These are phyloP conservation scores for Colletotrichum tamarilloi DNA, from an alignment of 2,329 filamentous ascomycete genomes.

Conservation along the genomic window DNA sequence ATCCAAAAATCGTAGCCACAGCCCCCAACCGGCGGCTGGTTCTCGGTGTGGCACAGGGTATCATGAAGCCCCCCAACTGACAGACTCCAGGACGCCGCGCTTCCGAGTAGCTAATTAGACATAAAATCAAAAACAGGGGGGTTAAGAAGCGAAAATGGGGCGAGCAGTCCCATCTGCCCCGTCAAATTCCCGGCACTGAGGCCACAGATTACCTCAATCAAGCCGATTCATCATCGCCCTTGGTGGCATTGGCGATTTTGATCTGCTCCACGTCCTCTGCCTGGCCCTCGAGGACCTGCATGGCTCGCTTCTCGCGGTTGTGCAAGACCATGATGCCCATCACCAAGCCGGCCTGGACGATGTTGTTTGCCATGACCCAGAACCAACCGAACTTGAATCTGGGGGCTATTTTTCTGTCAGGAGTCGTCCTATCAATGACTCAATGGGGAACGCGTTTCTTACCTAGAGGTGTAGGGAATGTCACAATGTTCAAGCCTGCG, in stretches of 20 bases:
- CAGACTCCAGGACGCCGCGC: conserved; percentile 27
- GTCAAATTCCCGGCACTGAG: too few species aligned
- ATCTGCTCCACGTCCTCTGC: conserved; percentile 6
- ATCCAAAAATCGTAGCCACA: conserved; percentile 1
- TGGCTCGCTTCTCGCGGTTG: conserved; percentile 19
- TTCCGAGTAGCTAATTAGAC: conserved; percentile 15
- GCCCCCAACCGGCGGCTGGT: conserved; percentile 11
- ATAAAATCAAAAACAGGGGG: not conserved
- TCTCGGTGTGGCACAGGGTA: conserved; percentile 16
- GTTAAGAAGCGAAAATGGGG: not conserved
- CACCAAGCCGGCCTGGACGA: conserved; percentile 10
- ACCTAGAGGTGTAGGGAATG: conserved; percentile 18
- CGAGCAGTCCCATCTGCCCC: not conserved
- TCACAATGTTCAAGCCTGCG: conserved; percentile 15
- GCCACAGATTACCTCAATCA: not conserved
- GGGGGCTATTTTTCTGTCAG: not conserved
- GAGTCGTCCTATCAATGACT: too few species aligned
- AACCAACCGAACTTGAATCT: conserved; percentile 23
- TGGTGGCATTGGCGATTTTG: conserved; percentile 14
- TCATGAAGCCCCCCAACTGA: conserved; percentile 25
- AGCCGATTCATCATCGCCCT: conserved; percentile 7
- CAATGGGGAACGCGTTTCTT: not conserved
- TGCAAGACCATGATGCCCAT: conserved; percentile 29
- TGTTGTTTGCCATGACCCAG: conserved; percentile 24
- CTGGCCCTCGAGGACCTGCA: conserved; percentile 22